Evolutionary conservation across 306 rosid species (phyloP).

Genomic region (Inga oerstediana): DNA sequence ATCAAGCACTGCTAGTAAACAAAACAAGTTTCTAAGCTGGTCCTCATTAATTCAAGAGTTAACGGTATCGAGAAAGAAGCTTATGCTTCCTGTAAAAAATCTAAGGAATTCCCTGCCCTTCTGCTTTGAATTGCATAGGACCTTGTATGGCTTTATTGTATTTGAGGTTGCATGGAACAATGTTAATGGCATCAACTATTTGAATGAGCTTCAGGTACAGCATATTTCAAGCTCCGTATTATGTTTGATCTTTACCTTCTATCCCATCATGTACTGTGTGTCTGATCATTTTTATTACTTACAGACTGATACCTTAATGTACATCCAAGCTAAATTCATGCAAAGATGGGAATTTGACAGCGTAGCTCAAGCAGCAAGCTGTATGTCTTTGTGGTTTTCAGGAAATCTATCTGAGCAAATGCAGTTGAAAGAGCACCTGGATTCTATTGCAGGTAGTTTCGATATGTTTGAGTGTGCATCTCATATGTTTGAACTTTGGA

Average conservation of each 20-base stretch:
- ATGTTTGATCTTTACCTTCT: conserved; percentile 28
- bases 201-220: conserved; percentile 88
- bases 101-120: conserved; percentile 61
- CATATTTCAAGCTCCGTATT: conserved; percentile 19
- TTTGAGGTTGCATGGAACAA: conserved; percentile 80
- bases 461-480: conserved; percentile 13
- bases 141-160: conserved; percentile 81
- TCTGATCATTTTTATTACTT: conserved; percentile 10
- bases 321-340: conserved; percentile 77
- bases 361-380: conserved; percentile 77
- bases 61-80: conserved; percentile 59
- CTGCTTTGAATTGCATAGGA: conserved; percentile 75
- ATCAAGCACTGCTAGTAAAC: conserved; percentile 37
- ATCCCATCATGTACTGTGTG: neutral
- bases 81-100: conserved; percentile 78
- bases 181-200: conserved; percentile 89
- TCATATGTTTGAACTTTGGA: conserved; percentile 1
- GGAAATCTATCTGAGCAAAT: conserved; percentile 67
- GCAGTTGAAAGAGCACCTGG: conserved; percentile 68
- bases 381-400: conserved; percentile 78
- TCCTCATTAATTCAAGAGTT: conserved; percentile 63
- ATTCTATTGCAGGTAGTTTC: conserved; percentile 62
- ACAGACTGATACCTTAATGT: conserved; percentile 89
- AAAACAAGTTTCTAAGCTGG: conserved; percentile 60
- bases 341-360: conserved; percentile 94